A percentile compares a stretch with the other conserved stretches of the same genome.
These are phyloP conservation scores for Kwoniella pini DNA, from an alignment of 768 basidiomycete genomes.

Conservation along the genomic window DNA sequence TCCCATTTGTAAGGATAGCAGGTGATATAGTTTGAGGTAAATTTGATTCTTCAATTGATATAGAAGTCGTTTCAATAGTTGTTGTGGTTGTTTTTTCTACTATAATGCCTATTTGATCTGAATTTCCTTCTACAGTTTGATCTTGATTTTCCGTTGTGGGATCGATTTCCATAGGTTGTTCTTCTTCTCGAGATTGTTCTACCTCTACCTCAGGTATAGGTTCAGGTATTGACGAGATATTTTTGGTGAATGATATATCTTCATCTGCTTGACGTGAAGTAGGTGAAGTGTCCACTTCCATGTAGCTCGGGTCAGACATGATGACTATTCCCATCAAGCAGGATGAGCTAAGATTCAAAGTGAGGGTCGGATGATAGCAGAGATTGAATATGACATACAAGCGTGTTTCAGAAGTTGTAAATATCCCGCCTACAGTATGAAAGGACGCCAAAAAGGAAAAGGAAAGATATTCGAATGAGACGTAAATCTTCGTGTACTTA, in stretches of 20 bases:
- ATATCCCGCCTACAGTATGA: conserved; percentile 3
- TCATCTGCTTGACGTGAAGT: not conserved
- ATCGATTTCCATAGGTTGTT: conserved; percentile 11
- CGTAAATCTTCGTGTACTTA: not conserved
- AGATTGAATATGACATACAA: too few relatives aligned
- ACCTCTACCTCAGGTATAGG: too few relatives aligned
- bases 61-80: conserved; percentile 3
- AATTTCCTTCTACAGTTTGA: not conserved
- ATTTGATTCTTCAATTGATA: not conserved
- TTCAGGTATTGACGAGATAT: not conserved
- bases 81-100: conserved; percentile 13
- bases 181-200: too few relatives aligned
- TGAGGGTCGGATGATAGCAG: too few relatives aligned
- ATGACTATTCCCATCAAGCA: too few relatives aligned
- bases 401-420: too few relatives aligned
- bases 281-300: conserved; percentile 20
- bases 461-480: conserved; percentile 6
- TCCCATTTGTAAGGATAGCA: not conserved
- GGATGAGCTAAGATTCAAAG: too few relatives aligned
- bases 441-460: conserved; percentile 22
- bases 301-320: conserved; percentile 8
- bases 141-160: not conserved
- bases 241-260: not conserved
- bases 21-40: not conserved
- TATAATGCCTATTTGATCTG: not conserved